These are phyloP conservation scores for Cucumis sativus DNA, from an alignment of 306 rosid species.

Conservation along the genomic window Cucumber_9930_V3 NC_026656.2:13395501-13396000, in stretches of 20 bases:
- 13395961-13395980: neutral
- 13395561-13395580: neutral
- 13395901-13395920: neutral
- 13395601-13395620: neutral
- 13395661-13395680: neutral
- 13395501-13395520: neutral
- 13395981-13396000: slow-evolving; percentile 18
- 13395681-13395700: neutral
- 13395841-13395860: neutral
- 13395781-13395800: neutral
- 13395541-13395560: neutral
- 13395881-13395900: neutral
- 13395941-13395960: neutral
- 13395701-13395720: neutral
- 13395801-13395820: neutral
- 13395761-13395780: neutral
- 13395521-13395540: neutral
- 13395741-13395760: neutral
- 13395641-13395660: neutral
- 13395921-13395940: neutral
- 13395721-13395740: neutral
- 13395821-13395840: neutral
- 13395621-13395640: neutral
- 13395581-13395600: neutral
- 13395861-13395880: neutral